Base-by-base conservation (phyloP, 73 alveolate species). In the Paramecium primaurelia region DNA sequence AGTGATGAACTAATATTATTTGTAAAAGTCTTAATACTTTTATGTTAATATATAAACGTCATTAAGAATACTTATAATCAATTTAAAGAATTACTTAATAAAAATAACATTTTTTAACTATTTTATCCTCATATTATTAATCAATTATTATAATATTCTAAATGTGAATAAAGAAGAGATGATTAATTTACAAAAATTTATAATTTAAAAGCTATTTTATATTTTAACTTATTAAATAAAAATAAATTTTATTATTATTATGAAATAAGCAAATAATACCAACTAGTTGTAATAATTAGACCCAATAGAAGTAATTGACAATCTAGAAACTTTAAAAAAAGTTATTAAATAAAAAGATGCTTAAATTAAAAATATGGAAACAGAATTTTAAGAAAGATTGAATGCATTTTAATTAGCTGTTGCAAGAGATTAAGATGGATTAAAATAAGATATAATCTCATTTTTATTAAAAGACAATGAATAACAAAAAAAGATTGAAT, bases 381-480 rank as follows among this genome's bases (percentile, higher is more conserved):
- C 84, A 64, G 84, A 64, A 64, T 64, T 64, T 64, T 64, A 64
- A 28, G 84, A 64, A 11, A 64, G 49, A 28, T 64, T 64, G 51
- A 64, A 64, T 64, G 28, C 22, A 32, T 64, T 64, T 64, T 34
- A 64, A 64, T 64, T 32, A 64, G 84, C 42, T 32, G 84, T 64
- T 64, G 84, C 84, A 64, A 64, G 84, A 73, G 87, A 73, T 40
- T 73, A 73, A 73, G 87, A 73, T 7, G 59, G 59, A 36, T 73
- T 73, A 38, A 73, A 73, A 18, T 73, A 73, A 73, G 59, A 73
- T 38, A 73, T 73, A 73, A 34, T 73, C 28, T 22, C 10, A 38
- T 73, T 73, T 73, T n/a, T 73, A 44, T 37, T 73, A n/a, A 73
- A 40, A 38, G 87, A 73, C 7, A 73, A 73, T 8, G 87, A 73